Conservation (phyloP, 345 rosid species). For the Bruguiera gymnorhiza region DNA sequence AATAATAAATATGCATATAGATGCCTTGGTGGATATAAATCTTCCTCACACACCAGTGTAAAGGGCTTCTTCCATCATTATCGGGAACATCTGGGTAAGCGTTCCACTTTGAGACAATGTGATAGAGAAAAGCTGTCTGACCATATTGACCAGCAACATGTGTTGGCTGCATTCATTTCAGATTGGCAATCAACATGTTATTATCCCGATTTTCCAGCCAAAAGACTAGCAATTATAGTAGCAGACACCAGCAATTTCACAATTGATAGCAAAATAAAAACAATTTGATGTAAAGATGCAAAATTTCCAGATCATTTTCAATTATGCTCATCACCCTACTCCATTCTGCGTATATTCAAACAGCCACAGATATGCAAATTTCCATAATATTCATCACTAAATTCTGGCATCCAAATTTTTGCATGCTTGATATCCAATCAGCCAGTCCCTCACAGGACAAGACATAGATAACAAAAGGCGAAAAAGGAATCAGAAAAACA, state of each 20-base stretch:
- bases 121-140: conserved; percentile 93
- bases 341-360: too few relatives aligned
- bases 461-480: too few relatives aligned
- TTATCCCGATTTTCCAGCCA: background rate
- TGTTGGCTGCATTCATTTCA: conserved; percentile 60
- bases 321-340: background rate
- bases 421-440: too few relatives aligned
- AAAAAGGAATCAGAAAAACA: too few relatives aligned
- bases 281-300: background rate
- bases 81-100: conserved; percentile 96
- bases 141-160: conserved; percentile 99
- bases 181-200: conserved; percentile 25
- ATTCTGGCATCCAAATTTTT: too few relatives aligned
- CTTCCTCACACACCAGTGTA: conserved; percentile 71
- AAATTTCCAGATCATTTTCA: background rate
- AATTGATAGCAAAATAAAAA: background rate
- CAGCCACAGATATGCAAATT: too few relatives aligned
- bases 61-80: conserved; percentile 93
- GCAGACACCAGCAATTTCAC: background rate
- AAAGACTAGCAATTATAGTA: background rate
- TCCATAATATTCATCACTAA: too few relatives aligned
- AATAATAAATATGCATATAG: background rate
- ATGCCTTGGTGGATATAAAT: background rate
- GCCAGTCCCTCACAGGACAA: too few relatives aligned
- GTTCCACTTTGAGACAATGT: conserved; percentile 94